These are phyloP conservation scores for Oryza punctata DNA, from an alignment of 176 grass and related monocot genomes.

Conservation along the genomic window DNA sequence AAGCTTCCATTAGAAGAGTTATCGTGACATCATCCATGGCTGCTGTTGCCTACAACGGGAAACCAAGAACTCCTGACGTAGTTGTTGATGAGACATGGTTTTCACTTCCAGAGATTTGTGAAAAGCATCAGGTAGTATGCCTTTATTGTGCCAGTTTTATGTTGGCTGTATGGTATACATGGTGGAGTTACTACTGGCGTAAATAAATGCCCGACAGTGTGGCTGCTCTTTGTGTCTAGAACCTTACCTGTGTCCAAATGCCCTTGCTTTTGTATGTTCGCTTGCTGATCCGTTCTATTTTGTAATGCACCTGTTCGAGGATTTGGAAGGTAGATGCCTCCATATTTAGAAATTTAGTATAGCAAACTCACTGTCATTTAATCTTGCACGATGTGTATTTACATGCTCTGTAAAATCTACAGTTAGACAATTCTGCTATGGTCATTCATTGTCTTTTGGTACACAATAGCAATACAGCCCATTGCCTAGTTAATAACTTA, in stretches of 20 bases:
- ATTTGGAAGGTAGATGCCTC: neutral
- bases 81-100: constrained; percentile 61
- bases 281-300: neutral
- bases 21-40: constrained; percentile 61
- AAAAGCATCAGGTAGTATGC: constrained; percentile 35
- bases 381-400: neutral
- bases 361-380: neutral
- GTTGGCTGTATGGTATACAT: neutral
- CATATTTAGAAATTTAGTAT: neutral
- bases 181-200: neutral
- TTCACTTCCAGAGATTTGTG: constrained; percentile 33
- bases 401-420: neutral
- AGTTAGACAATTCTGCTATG: neutral
- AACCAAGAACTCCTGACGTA: constrained; percentile 54
- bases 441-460: neutral
- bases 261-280: neutral
- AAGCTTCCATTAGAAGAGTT: constrained; percentile 46
- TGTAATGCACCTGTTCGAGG: no score
- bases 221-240: neutral
- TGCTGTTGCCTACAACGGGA: constrained; percentile 44
- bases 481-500: neutral
- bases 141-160: neutral
- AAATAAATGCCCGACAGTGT: neutral
- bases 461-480: neutral
- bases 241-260: neutral